A percentile compares a stretch with the other conserved stretches of the same genome.
Evolutionary conservation across 768 basidiomycete genomes (phyloP).

Genomic region (Pulveroboletus sp.): DNA sequence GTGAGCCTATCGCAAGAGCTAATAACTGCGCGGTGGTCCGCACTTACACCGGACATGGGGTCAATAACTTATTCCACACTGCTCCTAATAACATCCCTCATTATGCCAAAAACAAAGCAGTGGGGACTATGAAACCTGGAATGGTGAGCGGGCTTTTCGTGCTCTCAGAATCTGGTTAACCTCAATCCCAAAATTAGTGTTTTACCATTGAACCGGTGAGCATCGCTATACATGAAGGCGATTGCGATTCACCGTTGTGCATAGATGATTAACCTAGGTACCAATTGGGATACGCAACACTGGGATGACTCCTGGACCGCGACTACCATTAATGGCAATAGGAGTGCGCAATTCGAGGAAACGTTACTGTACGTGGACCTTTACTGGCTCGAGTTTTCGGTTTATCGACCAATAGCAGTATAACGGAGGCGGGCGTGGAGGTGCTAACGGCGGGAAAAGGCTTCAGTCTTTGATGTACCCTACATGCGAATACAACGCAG

Average conservation of each 20-base stretch:
- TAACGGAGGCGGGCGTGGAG: conserved; percentile 89
- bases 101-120: conserved; percentile 90
- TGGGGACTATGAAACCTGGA: conserved; percentile 90
- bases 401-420: conserved; percentile 43
- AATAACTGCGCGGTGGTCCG: conserved; percentile 89
- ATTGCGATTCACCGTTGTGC: conserved; percentile 8
- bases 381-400: not conserved
- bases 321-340: conserved; percentile 84
- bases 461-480: conserved; percentile 23
- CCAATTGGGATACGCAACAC: conserved; percentile 69
- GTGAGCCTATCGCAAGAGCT: conserved; percentile 80
- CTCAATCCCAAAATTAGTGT: conserved; percentile 61
- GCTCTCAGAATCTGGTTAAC: too few relatives aligned
- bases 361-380: conserved; percentile 73
- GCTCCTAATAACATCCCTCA: conserved; percentile 90
- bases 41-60: conserved; percentile 88
- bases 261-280: conserved; percentile 91
- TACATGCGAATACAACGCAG: conserved; percentile 25
- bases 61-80: conserved; percentile 81
- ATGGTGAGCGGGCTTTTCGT: conserved; percentile 64
- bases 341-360: conserved; percentile 96
- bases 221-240: conserved; percentile 1
- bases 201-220: conserved; percentile 65
- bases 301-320: conserved; percentile 99
- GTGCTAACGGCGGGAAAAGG: conserved; percentile 64